phyloP scores from a whole-genome alignment of 2,329 filamentous ascomycete species.

The Microcera coccophila region DNA sequence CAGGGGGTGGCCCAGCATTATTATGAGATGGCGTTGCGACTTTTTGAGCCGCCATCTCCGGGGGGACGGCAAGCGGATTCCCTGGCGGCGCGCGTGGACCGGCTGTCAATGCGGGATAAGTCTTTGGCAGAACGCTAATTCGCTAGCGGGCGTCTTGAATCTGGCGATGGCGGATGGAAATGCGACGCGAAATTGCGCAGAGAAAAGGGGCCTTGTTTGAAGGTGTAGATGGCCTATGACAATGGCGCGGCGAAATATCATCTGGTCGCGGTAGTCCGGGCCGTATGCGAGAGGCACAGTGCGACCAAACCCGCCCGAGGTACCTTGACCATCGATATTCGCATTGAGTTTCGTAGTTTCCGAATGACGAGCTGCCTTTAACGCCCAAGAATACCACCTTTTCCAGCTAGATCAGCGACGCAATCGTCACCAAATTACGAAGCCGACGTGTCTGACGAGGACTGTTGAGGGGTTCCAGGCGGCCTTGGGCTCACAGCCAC shows the following conservation, averaged over 20 bases:
- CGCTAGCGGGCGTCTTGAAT: conserved; percentile 25
- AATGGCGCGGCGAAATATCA: too few species aligned
- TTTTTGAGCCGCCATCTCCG: conserved; percentile 28
- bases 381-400: too few species aligned
- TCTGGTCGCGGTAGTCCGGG: background rate
- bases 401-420: too few species aligned
- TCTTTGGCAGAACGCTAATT: background rate
- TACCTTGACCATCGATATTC: too few species aligned
- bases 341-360: too few species aligned
- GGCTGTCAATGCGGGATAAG: background rate
- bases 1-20: conserved; percentile 16
- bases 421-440: too few species aligned
- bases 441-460: too few species aligned
- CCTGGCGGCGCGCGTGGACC: background rate
- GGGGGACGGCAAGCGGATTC: conserved; percentile 10
- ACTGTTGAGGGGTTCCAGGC: too few species aligned
- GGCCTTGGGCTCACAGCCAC: background rate
- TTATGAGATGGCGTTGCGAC: conserved; percentile 21
- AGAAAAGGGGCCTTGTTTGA: background rate
- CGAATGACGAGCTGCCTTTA: too few species aligned
- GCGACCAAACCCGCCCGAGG: conserved; percentile 5
- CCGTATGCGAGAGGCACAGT: conserved; percentile 8
- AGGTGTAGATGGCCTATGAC: too few species aligned
- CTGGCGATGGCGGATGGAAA: conserved; percentile 15
- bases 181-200: conserved; percentile 4